Conservation (phyloP, 169 alveolate species). For the Plasmodium coatneyi region DNA sequence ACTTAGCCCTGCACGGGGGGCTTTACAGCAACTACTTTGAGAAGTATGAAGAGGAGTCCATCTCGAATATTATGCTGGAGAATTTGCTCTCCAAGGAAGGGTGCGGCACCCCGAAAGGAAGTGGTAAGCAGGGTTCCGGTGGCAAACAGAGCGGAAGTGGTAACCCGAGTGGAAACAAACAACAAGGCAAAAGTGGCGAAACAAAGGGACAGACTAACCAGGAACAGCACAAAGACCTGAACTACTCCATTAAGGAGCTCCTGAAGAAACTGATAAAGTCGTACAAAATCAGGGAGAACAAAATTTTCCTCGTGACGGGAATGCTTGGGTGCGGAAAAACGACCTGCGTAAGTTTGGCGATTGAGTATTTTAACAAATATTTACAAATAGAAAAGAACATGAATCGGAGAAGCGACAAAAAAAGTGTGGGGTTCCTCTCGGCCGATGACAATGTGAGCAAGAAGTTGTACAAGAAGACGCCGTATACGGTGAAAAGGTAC, state of each 20-base stretch:
- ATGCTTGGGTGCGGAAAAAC: conserved; percentile 71
- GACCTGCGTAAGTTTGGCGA: conserved; percentile 57
- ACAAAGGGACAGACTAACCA: background rate
- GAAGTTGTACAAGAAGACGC: conserved; percentile 54
- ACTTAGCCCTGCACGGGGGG: conserved; percentile 68
- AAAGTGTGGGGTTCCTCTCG: conserved; percentile 18
- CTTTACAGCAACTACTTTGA: conserved; percentile 66
- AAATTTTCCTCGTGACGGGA: conserved; percentile 50
- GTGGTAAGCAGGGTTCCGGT: background rate
- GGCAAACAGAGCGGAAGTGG: background rate
- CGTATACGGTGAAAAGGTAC: conserved; percentile 15
- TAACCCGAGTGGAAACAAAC: background rate
- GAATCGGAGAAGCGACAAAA: background rate
- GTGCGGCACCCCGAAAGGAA: background rate
- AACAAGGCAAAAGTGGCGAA: background rate
- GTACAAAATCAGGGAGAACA: conserved; percentile 58
- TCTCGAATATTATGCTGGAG: conserved; percentile 53
- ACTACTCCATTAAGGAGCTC: conserved; percentile 44
- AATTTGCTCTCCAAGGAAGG: conserved; percentile 21
- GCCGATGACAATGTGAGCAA: conserved; percentile 1
- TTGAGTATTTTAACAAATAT: conserved; percentile 54
- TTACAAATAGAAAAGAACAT: conserved; percentile 60
- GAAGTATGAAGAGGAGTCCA: conserved; percentile 64
- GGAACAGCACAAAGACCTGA: conserved; percentile 14
- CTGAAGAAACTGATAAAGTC: conserved; percentile 47